Base-by-base conservation (phyloP, 2,329 filamentous ascomycete species). In the Pestalotiopsis fici region DNA sequence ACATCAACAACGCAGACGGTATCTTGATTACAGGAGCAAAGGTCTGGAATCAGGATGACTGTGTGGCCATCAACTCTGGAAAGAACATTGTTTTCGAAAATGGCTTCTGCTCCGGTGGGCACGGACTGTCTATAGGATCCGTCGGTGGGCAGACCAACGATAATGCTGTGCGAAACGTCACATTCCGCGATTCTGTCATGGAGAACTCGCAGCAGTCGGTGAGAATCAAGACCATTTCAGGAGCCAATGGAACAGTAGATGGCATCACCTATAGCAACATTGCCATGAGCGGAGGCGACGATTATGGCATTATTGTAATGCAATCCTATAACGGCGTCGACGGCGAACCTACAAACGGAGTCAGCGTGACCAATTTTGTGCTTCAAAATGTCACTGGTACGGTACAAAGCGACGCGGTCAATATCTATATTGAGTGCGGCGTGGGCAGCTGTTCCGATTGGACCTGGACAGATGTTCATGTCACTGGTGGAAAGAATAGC, bases 161-260 rank as follows among this genome's bases (percentile, higher is more conserved):
- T 50, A 66, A 66, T 31, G 56, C 27, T 15, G 64, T 66, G 23
- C 18, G 37, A 13, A 66, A 66, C 18, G 64, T 66, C 13, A 66
- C 64, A 3, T 66, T 66, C n/a, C 23, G 56, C 21, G 64, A 66
- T 39, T 54, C 28, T 35, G 54, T 61, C 23, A 61, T 66, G 64
- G 64, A 60, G 25, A 61, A 66, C 5, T 66, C 64, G 57, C 64
- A 66, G 39, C 64, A 66, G 35, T 66, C 64, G 13, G 64, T 66
- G 18, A 27, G 64, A 11, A 66, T 66, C 13, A 66, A 66, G 64
- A 66, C 56, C 35, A 66, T 66, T 35, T 59, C 64, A 3, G 64
- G 64, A 7, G 64, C 64, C 13, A 66, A 47, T 18, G 64, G 64
- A 11, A 66, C 55, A 21, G 64, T 66, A 25, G 64, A 60, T 21